Evolutionary conservation across 176 grass and related monocot species (phyloP).

Genomic region (Calamus simplicifolius): DNA sequence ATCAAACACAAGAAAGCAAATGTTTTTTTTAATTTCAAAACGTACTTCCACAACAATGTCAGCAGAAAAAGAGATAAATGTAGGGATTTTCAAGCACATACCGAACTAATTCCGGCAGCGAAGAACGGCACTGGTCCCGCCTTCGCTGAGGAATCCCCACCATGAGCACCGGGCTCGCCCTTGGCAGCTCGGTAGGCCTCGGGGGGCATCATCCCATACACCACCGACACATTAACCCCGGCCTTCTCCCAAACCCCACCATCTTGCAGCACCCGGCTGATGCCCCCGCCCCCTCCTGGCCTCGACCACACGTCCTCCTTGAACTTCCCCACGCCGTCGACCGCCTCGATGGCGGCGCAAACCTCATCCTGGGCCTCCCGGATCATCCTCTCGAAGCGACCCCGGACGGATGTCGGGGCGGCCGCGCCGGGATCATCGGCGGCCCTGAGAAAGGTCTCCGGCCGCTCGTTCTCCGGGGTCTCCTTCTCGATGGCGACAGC

Average conservation of each 20-base stretch:
- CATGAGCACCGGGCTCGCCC: conserved; percentile 36
- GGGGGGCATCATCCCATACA: conserved; percentile 93
- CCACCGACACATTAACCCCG: conserved; percentile 89
- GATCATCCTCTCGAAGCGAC: conserved; percentile 97
- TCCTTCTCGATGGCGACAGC: conserved; percentile 97
- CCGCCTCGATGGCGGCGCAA: conserved; percentile 76
- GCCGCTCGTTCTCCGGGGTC: conserved; percentile 82
- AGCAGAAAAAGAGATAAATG: no score
- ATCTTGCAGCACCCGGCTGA: conserved; percentile 92
- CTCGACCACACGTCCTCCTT: conserved; percentile 96
- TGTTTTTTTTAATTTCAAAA: no score
- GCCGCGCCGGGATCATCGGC: conserved; percentile 21
- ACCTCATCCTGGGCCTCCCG: conserved; percentile 76
- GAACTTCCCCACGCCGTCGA: conserved; percentile 59
- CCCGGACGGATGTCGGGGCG: conserved; percentile 61
- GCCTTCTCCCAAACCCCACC: conserved; percentile 92
- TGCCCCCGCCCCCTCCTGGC: conserved; percentile 77
- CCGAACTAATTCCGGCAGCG: conserved; percentile 90
- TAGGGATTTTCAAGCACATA: conserved; percentile 16
- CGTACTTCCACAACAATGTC: no score
- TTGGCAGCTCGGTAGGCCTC: conserved; percentile 95
- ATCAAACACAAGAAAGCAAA: no score
- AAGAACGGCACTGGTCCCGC: conserved; percentile 86
- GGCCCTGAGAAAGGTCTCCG: conserved; percentile 75
- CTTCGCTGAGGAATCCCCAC: conserved; percentile 29